phyloP scores from a whole-genome alignment of 192 early-diverging fungal species.

The Backusella parvicylindrica region DNA sequence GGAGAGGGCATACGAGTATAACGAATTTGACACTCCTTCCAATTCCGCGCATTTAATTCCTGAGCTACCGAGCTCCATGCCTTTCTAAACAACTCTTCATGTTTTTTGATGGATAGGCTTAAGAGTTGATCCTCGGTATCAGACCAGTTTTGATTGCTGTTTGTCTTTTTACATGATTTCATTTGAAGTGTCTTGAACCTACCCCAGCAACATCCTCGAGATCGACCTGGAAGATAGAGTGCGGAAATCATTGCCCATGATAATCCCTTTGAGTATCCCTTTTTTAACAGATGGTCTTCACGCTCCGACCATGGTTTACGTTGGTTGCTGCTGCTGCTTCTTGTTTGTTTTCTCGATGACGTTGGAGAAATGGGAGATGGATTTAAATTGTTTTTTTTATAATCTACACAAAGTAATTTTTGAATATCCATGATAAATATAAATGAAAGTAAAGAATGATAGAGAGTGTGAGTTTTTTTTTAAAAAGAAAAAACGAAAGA shows the following conservation, averaged over 20 bases:
- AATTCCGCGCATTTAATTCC: conserved; percentile 12
- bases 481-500: background rate
- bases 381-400: background rate
- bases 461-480: background rate
- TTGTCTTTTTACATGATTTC: background rate
- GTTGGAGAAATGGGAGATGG: background rate
- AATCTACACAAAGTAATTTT: background rate
- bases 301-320: conserved; percentile 16
- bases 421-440: background rate
- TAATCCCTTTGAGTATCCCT: conserved; percentile 23
- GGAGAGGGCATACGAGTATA: background rate
- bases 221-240: conserved; percentile 16
- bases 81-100: conserved; percentile 20
- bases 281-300: conserved; percentile 19
- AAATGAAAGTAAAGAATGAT: background rate
- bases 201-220: conserved; percentile 29
- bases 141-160: background rate
- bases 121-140: conserved; percentile 14
- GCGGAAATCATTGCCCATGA: conserved; percentile 27
- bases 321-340: background rate
- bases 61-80: conserved; percentile 23
- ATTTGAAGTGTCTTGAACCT: conserved; percentile 24
- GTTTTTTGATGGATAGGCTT: conserved; percentile 15
- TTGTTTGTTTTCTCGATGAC: background rate
- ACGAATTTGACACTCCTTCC: conserved; percentile 20